These are phyloP conservation scores for Chrysopogon serrulatus DNA, from an alignment of 176 grass and related monocot species.

Conservation along the genomic window DNA sequence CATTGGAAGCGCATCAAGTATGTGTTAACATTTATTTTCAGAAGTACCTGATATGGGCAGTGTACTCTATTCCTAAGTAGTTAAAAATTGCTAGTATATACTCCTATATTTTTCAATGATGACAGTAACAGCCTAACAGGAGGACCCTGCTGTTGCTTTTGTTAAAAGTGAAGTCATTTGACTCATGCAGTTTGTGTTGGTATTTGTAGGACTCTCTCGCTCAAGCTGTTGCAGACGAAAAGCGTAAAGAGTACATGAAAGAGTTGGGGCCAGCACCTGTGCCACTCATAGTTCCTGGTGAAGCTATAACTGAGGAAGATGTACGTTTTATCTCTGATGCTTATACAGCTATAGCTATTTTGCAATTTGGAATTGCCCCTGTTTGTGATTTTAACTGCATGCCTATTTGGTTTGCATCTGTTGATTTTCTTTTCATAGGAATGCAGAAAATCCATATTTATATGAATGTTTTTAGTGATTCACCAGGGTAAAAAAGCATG, in stretches of 20 bases:
- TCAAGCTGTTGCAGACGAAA: slow-evolving; percentile 82
- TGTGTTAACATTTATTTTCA: slow-evolving; percentile 2
- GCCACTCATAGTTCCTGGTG: slow-evolving; percentile 75
- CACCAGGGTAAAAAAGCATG: background rate
- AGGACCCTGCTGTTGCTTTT: background rate
- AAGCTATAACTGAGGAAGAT: slow-evolving; percentile 87
- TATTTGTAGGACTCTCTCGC: slow-evolving; percentile 74
- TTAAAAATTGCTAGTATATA: background rate
- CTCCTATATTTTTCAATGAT: background rate
- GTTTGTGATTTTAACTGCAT: background rate
- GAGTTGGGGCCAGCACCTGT: slow-evolving; percentile 81
- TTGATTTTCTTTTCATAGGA: background rate
- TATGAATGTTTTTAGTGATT: background rate
- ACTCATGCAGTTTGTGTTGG: slow-evolving; percentile 5
- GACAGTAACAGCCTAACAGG: background rate
- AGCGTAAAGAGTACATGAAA: slow-evolving; percentile 69
- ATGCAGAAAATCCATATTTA: background rate
- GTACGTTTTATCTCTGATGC: slow-evolving; percentile 34
- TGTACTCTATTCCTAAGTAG: background rate
- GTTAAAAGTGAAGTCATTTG: background rate
- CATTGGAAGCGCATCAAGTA: slow-evolving; percentile 86
- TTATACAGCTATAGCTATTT: background rate
- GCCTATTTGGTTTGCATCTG: background rate
- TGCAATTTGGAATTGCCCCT: background rate
- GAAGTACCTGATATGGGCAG: background rate